Evolutionary conservation across 805 yeast species (phyloP), one percentile per base, ranked within the genome.

Genomic region (Yamadazyma takamatsuzukensis): DNA sequence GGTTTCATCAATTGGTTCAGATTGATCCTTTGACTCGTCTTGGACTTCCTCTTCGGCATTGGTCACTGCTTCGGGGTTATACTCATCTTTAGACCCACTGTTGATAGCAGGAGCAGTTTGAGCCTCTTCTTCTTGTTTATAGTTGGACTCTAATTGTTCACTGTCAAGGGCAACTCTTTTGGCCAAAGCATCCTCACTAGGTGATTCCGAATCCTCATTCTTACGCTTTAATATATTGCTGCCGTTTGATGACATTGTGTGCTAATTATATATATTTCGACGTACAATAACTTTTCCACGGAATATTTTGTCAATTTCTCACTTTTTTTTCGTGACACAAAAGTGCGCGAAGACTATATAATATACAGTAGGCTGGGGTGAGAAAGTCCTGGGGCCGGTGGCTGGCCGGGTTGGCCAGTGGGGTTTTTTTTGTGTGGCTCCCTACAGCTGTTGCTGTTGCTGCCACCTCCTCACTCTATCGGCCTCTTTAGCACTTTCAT

Each of bases 141-240:
- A 58, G 18, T 58, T 56, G 18, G 70, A 76, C 18, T 67, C 76
- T 26, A 72, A 54, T 28, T 69, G 72, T 35, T 75, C 85, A 35
- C 78, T 74, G 43, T 80, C 85, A 44, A 81, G 66, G 2, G 89
- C 89, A 11, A 80, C 83, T 32, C 90, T 61, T 48, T 82, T 82
- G 32, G 66, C 77, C 18, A 72, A 64, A 34, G 73, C 76, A 38
- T 69, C 76, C 27, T 72, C 69, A 9, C 63, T 61, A 7, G 53
- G 34, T 10, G 54, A 43, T 30, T 62, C 68, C 24, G 40, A 44
- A 37, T 80, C 86, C 41, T 81, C 88, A 60, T 77, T 80, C 61
- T 80, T 82, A 35, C 89, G 68, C 53, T 82, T 82, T 51, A 77
- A 61, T 53, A 72, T 62, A 18, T 37, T 37, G 25, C 22, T 34